A percentile compares a stretch with the other conserved stretches of the same genome.
phyloP scores from a whole-genome alignment of 345 rosid genomes.

The Populus euphratica region DNA sequence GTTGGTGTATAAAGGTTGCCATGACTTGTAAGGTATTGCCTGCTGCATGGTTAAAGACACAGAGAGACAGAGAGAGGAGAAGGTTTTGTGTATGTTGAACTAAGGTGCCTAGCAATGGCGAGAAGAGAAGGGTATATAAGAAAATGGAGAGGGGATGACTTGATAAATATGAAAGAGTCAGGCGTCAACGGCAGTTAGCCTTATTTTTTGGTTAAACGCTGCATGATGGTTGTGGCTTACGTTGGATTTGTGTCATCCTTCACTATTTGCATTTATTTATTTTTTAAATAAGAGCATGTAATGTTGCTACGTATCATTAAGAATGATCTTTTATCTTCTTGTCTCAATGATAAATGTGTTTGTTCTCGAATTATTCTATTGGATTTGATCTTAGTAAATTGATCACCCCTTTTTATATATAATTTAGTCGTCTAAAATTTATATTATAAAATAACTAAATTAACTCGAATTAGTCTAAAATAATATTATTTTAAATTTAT shows the following conservation, averaged over 20 bases:
- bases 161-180: background rate
- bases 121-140: background rate
- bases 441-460: too few species aligned
- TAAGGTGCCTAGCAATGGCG: background rate
- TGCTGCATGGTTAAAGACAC: slow-evolving; percentile 45
- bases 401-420: too few species aligned
- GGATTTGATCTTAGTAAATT: too few species aligned
- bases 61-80: background rate
- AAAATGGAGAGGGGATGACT: background rate
- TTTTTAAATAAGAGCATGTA: background rate
- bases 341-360: background rate
- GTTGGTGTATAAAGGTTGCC: slow-evolving; percentile 12
- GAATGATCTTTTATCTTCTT: background rate
- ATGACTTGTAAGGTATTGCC: slow-evolving; percentile 43
- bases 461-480: too few species aligned
- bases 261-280: background rate
- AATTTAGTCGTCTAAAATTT: too few species aligned
- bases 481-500: too few species aligned
- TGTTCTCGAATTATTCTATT: too few species aligned
- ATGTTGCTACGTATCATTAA: background rate
- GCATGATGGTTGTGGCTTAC: slow-evolving; percentile 6
- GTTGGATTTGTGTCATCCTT: background rate
- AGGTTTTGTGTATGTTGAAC: background rate
- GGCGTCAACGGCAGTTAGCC: slow-evolving; percentile 11
- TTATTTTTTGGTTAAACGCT: background rate